phyloP scores from a whole-genome alignment of 495 filamentous ascomycete genomes.

The Hapsidospora chrysogenum region DNA sequence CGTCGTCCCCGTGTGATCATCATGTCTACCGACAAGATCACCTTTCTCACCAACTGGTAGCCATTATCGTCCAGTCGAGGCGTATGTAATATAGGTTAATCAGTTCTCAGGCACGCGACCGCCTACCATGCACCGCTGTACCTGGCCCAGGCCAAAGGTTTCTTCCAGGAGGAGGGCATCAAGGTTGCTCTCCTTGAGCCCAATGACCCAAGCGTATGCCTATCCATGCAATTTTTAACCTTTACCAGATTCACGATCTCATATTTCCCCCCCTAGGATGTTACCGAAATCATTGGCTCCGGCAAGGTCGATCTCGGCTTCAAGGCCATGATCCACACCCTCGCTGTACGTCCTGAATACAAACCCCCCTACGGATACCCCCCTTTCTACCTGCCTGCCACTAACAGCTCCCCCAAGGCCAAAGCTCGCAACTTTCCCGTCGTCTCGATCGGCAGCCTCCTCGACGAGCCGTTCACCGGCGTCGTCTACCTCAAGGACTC shows the following conservation, averaged over 20 bases:
- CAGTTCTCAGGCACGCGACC: conserved; percentile 43
- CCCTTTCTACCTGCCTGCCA: too few relatives aligned
- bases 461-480: conserved; percentile 59
- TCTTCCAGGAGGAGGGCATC: conserved; percentile 50
- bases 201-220: conserved; percentile 43
- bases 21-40: conserved; percentile 62
- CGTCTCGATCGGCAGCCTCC: conserved; percentile 46
- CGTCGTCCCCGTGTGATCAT: conserved; percentile 20
- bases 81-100: not conserved
- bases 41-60: conserved; percentile 58
- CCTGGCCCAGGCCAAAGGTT: conserved; percentile 52
- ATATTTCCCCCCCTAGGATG: conserved; percentile 21
- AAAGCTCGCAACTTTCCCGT: conserved; percentile 57
- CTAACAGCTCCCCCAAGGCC: conserved; percentile 21
- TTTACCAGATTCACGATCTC: not conserved
- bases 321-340: conserved; percentile 63
- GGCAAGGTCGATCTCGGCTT: conserved; percentile 57
- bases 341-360: conserved; percentile 27
- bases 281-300: conserved; percentile 57
- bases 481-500: conserved; percentile 53
- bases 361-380: too few relatives aligned
- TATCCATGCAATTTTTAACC: not conserved
- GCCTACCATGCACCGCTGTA: conserved; percentile 59
- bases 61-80: conserved; percentile 4
- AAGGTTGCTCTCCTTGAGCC: conserved; percentile 56